These are phyloP conservation scores for Ceratocystis eucalypticola DNA, from an alignment of 2,329 filamentous ascomycete species.

Conservation along the genomic window DNA sequence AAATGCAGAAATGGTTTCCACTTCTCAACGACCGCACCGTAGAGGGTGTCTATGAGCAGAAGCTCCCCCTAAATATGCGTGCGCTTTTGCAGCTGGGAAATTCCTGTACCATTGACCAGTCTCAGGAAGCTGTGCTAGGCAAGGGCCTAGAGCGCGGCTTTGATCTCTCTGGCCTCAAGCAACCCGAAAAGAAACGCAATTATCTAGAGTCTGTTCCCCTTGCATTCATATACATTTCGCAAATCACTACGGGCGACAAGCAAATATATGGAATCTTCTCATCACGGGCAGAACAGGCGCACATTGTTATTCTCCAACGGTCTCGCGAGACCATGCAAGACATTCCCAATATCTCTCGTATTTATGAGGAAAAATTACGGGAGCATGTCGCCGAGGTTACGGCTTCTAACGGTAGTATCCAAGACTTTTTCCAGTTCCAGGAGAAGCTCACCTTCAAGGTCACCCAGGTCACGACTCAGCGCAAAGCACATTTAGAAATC, in stretches of 20 bases:
- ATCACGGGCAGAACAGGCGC: slow-evolving; percentile 61
- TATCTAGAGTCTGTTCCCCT: slow-evolving; percentile 67
- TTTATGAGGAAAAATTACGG: slow-evolving; percentile 66
- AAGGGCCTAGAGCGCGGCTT: slow-evolving; percentile 90
- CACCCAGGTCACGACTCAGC: slow-evolving; percentile 73
- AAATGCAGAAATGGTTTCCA: slow-evolving; percentile 37
- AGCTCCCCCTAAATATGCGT: slow-evolving; percentile 73
- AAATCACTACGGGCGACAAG: slow-evolving; percentile 77
- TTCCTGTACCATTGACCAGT: slow-evolving; percentile 84
- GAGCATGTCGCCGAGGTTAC: slow-evolving; percentile 52
- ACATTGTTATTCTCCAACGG: slow-evolving; percentile 79
- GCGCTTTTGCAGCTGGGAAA: slow-evolving; percentile 84
- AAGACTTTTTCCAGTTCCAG: slow-evolving; percentile 75
- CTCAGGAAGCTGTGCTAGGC: slow-evolving; percentile 77
- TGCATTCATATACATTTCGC: slow-evolving; percentile 82
- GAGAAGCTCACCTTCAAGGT: slow-evolving; percentile 74
- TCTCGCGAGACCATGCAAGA: slow-evolving; percentile 64
- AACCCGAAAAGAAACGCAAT: slow-evolving; percentile 46
- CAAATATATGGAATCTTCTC: slow-evolving; percentile 94
- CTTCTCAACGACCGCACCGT: slow-evolving; percentile 34
- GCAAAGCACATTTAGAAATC: slow-evolving; percentile 80
- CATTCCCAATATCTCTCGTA: slow-evolving; percentile 76
- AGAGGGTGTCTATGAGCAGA: slow-evolving; percentile 92
- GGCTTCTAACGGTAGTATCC: slow-evolving; percentile 49
- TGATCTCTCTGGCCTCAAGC: slow-evolving; percentile 62